Percentiles rank a stretch among this genome's conserved stretches.
Conservation (phyloP, 805 yeast species). For the Metahyphopichia silvanorum region DNA sequence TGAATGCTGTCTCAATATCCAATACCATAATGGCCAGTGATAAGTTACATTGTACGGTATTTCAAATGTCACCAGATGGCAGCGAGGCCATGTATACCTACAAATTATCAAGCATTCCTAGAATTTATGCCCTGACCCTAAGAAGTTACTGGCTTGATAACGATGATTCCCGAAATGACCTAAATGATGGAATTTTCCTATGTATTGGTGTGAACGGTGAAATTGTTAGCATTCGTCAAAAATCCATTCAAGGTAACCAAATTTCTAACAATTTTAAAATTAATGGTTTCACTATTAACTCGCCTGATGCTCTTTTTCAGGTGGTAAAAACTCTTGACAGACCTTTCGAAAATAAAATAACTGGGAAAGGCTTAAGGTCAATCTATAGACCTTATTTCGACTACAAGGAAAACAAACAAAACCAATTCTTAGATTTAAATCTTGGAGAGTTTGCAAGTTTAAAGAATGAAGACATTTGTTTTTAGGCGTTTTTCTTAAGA, state of each 20-base stretch:
- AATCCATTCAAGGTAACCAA: slow-evolving; percentile 3
- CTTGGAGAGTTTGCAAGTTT: slow-evolving; percentile 21
- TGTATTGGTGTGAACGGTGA: slow-evolving; percentile 40
- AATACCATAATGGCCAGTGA: slow-evolving; percentile 28
- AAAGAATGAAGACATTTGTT: slow-evolving; percentile 1
- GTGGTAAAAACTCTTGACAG: slow-evolving; percentile 16
- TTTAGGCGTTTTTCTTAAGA: slow-evolving; percentile 1
- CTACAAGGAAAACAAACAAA: slow-evolving; percentile 18
- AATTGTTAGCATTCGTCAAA: slow-evolving; percentile 15
- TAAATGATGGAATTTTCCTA: slow-evolving; percentile 10
- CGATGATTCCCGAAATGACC: slow-evolving; percentile 2
- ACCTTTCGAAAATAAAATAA: slow-evolving; percentile 34
- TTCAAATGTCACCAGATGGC: no score
- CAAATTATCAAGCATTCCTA: slow-evolving; percentile 27
- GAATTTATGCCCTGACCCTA: slow-evolving; percentile 25
- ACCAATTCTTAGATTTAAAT: slow-evolving; percentile 31
- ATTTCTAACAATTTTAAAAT: background rate
- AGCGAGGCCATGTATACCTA: slow-evolving; percentile 16
- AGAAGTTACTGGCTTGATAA: slow-evolving; percentile 15
- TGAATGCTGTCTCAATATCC: slow-evolving; percentile 24
- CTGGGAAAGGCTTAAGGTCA: slow-evolving; percentile 38
- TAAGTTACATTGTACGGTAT: slow-evolving; percentile 31
- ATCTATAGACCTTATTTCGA: slow-evolving; percentile 35
- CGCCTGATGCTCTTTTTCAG: slow-evolving; percentile 10
- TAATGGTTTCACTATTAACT: slow-evolving; percentile 4